Evolutionary conservation across 768 basidiomycete species (phyloP).

Genomic region (Rhizopogon vinicolor): DNA sequence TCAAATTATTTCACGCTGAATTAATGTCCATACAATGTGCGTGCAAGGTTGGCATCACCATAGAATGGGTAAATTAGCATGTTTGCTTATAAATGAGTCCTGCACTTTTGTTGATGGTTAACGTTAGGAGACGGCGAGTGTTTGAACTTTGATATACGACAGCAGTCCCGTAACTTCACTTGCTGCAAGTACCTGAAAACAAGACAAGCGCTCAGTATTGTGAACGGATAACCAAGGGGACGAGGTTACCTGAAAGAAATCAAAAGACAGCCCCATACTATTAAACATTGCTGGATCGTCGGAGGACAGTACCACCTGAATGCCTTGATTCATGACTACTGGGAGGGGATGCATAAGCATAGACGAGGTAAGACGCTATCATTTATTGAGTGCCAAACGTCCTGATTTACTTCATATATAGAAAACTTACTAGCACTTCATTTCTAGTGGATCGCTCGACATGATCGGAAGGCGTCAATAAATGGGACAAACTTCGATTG

Average conservation of each 20-base stretch:
- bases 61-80: no score
- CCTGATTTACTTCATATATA: neutral
- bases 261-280: conserved; percentile 69
- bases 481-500: conserved; percentile 42
- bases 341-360: conserved; percentile 76
- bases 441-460: conserved; percentile 39
- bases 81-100: no score
- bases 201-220: neutral
- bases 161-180: conserved; percentile 62
- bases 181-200: conserved; percentile 47
- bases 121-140: no score
- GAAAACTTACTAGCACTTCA: conserved; percentile 52
- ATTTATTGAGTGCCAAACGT: neutral
- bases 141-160: no score
- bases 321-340: conserved; percentile 59
- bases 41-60: no score
- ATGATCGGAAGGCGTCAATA: neutral
- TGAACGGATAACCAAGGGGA: neutral
- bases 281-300: conserved; percentile 78
- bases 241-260: conserved; percentile 60
- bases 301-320: conserved; percentile 63
- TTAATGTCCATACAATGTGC: no score
- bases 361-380: conserved; percentile 64
- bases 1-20: no score
- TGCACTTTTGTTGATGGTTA: no score